Evolutionary conservation across 2,329 filamentous ascomycete species (phyloP), one percentile per base, ranked within the genome.

Genomic region (Microdochium trichocladiopsis): DNA sequence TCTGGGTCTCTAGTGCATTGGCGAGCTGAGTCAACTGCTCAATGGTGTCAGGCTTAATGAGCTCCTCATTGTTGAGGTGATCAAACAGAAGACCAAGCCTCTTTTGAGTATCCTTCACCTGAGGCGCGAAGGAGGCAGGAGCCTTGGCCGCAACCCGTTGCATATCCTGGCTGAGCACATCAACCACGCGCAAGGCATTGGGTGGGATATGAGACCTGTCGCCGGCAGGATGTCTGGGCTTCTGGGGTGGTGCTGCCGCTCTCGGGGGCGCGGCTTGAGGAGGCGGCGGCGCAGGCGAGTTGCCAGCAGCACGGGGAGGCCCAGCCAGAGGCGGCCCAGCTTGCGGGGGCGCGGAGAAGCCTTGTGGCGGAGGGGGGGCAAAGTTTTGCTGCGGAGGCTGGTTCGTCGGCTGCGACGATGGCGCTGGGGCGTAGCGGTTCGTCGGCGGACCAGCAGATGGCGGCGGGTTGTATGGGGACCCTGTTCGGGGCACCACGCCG

Each of bases 71-170:
- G 78, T 97, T 99, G 48, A 99, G 77, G 68, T 96, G 91, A 65
- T 99, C 93, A 67, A 96, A 97, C n/a, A 99, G 76, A 49, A 96
- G 85, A 62, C 88, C 89, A 54, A 99, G 79, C 25, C 94, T 85
- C 72, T 96, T 96, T 67, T 96, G 90, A 2, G 92, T 94, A 66
- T 97, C 94, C 62, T 90, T 88, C 21, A 99, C 91, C 67, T 97
- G 92, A 14, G 85, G 80, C 57, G 89, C 86, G 72, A 94, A 96
- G 16, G 86, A 85, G n/a, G 86, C 76, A 18, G 94, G 94, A 1
- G 94, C 94, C 60, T 90, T 87, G 28, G 84, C 74, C 54, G 92
- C 92, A 52, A 99, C 88, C 31, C 91, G 88, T 61, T 93, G 86
- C 83, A 97, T 91, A 61, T 97, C 93, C 28, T 80, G 79, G 51